Evolutionary conservation across 805 yeast species (phyloP).

Genomic region (Brettanomyces sp.): DNA sequence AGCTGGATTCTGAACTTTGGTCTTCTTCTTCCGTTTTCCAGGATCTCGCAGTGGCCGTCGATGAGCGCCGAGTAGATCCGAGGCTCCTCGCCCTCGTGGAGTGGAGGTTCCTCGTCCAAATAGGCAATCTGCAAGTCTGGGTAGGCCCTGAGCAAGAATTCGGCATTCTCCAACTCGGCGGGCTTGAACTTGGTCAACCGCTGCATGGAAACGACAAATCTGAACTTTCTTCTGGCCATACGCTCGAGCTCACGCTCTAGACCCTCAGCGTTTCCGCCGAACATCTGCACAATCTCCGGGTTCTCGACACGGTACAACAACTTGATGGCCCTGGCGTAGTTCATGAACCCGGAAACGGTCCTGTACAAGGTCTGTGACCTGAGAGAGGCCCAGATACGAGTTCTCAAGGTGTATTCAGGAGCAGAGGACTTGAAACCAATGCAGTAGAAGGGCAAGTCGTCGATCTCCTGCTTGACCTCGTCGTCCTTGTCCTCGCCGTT

Average conservation of each 20-base stretch:
- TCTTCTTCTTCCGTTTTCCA: constrained; percentile 66
- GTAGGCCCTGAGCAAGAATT: constrained; percentile 70
- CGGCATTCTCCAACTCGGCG: constrained; percentile 73
- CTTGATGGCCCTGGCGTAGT: constrained; percentile 93
- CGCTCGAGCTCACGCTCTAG: constrained; percentile 88
- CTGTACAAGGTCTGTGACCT: constrained; percentile 95
- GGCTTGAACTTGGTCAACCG: constrained; percentile 62
- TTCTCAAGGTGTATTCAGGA: constrained; percentile 91
- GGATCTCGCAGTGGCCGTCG: constrained; percentile 70
- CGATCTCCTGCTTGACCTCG: constrained; percentile 72
- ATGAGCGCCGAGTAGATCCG: constrained; percentile 67
- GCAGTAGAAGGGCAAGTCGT: constrained; percentile 88
- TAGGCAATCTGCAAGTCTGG: constrained; percentile 87
- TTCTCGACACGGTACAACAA: constrained; percentile 89
- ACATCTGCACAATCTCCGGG: constrained; percentile 93
- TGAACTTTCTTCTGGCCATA: constrained; percentile 79
- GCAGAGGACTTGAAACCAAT: constrained; percentile 97
- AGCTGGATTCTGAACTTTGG: constrained; percentile 69
- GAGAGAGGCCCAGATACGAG: constrained; percentile 97
- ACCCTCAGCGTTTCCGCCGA: constrained; percentile 97
- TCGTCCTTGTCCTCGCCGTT: constrained; percentile 53
- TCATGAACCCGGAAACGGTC: constrained; percentile 98
- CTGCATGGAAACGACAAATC: constrained; percentile 80
- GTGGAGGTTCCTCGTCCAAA: constrained; percentile 85
- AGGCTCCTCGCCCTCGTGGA: constrained; percentile 60